Evolutionary conservation across 192 early-diverging fungal species (phyloP).

Genomic region (Pecoramyces ruminantium): DNA sequence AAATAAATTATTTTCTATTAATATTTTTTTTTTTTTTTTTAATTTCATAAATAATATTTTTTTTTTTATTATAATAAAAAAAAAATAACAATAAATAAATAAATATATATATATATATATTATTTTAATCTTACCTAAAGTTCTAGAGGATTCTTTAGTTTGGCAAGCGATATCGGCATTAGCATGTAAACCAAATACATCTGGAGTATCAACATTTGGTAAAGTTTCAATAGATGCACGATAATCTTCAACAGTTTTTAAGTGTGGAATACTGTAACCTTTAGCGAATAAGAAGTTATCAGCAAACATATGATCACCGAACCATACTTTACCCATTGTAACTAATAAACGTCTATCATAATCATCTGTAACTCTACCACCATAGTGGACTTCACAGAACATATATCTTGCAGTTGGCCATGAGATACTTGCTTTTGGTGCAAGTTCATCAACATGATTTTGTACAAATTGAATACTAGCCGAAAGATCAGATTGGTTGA

Average conservation of each 20-base stretch:
- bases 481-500: slow-evolving; percentile 47
- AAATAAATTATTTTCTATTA: no score
- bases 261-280: slow-evolving; percentile 41
- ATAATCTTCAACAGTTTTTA: slow-evolving; percentile 45
- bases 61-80: not conserved
- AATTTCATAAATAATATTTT: no score
- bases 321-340: slow-evolving; percentile 50
- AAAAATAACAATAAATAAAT: not conserved
- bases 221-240: slow-evolving; percentile 34
- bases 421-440: slow-evolving; percentile 37
- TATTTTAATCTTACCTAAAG: slow-evolving; percentile 22
- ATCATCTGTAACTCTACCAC: slow-evolving; percentile 45
- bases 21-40: no score
- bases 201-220: slow-evolving; percentile 39
- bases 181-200: slow-evolving; percentile 48
- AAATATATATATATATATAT: not conserved
- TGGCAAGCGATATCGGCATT: slow-evolving; percentile 46
- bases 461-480: slow-evolving; percentile 49
- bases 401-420: slow-evolving; percentile 45
- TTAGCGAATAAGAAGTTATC: slow-evolving; percentile 48
- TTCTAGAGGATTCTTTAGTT: slow-evolving; percentile 38
- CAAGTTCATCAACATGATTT: slow-evolving; percentile 48
- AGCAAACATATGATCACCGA: slow-evolving; percentile 49
- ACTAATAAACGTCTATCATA: slow-evolving; percentile 33
- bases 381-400: slow-evolving; percentile 54